These are phyloP conservation scores for Kazachstania martiniae DNA, from an alignment of 805 yeast genomes.

Conservation along the genomic window DNA sequence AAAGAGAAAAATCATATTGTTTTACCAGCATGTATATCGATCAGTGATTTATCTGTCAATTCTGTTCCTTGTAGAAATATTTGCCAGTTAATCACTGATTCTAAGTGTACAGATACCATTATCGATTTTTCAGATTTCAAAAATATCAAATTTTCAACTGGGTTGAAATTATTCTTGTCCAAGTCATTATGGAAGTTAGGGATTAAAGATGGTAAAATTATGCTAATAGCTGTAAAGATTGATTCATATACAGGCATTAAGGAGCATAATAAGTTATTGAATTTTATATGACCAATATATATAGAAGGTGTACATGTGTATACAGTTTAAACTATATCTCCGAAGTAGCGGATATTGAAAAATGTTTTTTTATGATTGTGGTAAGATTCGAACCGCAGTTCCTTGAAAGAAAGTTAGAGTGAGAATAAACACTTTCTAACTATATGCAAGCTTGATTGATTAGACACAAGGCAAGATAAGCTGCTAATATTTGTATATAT, in stretches of 20 bases:
- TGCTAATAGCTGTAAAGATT: slow-evolving; percentile 15
- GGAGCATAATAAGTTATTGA: slow-evolving; percentile 13
- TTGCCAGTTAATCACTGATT: slow-evolving; percentile 9
- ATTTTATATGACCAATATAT: slow-evolving; percentile 6
- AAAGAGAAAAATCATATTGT: slow-evolving; percentile 6
- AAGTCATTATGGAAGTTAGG: slow-evolving; percentile 20
- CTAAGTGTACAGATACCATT: slow-evolving; percentile 7
- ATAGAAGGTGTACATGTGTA: too few relatives aligned
- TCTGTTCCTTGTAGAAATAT: slow-evolving; percentile 11
- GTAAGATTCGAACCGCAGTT: too few relatives aligned
- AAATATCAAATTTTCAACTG: slow-evolving; percentile 6
- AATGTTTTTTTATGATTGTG: too few relatives aligned
- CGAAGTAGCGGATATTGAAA: background rate
- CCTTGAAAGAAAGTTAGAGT: too few relatives aligned
- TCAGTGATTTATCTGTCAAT: slow-evolving; percentile 13
- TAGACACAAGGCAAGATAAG: too few relatives aligned
- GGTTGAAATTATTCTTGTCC: slow-evolving; percentile 11
- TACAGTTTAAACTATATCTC: background rate
- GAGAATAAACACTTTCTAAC: background rate
- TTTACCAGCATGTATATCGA: slow-evolving; percentile 13
- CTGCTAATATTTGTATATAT: too few relatives aligned
- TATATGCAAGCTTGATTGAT: too few relatives aligned
- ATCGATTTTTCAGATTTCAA: slow-evolving; percentile 5
- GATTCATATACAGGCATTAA: slow-evolving; percentile 13
- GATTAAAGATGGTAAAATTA: slow-evolving; percentile 8